phyloP scores from a whole-genome alignment of 768 basidiomycete species.

The Amanita muscaria region DNA sequence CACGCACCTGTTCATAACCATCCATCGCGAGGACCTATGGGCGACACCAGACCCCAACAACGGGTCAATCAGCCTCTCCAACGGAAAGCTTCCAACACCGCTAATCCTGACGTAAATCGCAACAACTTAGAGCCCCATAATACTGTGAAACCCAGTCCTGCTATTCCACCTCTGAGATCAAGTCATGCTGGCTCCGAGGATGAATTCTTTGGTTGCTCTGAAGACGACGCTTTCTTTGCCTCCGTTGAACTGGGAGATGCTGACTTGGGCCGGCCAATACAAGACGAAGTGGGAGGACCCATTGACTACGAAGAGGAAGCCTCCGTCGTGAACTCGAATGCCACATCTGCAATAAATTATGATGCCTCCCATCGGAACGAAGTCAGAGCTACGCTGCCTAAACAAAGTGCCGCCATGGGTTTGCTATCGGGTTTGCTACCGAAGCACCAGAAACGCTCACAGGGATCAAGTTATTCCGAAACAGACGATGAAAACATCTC shows the following conservation, averaged over 20 bases:
- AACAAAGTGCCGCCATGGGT: constrained; percentile 6
- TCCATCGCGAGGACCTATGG: too few species aligned
- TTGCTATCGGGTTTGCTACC: constrained; percentile 2
- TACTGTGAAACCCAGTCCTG: too few species aligned
- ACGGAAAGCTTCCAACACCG: too few species aligned
- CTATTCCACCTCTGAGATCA: constrained; percentile 1
- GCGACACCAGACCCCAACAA: too few species aligned
- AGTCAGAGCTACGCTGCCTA: constrained; percentile 4
- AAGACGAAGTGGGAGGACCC: constrained; percentile 26
- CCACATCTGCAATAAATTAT: neutral
- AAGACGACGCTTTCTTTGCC: constrained; percentile 62
- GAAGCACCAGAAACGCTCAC: constrained; percentile 3
- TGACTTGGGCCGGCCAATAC: constrained; percentile 37
- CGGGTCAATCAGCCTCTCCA: too few species aligned
- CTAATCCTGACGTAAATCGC: too few species aligned
- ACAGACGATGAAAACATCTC: neutral
- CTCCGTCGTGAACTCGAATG: neutral
- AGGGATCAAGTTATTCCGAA: neutral
- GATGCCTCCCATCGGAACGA: neutral
- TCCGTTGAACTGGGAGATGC: constrained; percentile 42
- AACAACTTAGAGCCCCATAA: constrained; percentile 10
- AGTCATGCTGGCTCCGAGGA: constrained; percentile 15
- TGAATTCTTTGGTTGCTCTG: constrained; percentile 47
- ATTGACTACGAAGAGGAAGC: constrained; percentile 37
- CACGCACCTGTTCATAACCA: too few species aligned